phyloP scores from a whole-genome alignment of 2,329 filamentous ascomycete species.

The Aspergillus puulaauensis region DNA sequence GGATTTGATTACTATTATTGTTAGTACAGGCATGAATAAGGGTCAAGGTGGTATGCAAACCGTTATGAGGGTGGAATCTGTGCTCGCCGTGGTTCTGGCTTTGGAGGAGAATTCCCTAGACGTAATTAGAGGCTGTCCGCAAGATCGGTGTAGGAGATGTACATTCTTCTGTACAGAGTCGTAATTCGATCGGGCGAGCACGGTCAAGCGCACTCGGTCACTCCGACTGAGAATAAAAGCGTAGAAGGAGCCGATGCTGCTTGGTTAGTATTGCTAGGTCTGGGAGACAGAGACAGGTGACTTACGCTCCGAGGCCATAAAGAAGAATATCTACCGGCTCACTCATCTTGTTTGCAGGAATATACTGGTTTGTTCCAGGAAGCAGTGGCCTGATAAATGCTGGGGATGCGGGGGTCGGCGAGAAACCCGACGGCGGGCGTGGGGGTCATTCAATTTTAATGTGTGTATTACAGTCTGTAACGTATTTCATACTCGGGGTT shows the following conservation, averaged over 20 bases:
- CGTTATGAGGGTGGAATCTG: constrained; percentile 29
- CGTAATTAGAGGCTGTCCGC: neutral
- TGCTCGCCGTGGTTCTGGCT: constrained; percentile 44
- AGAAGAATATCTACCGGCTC: constrained; percentile 45
- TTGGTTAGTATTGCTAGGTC: too few species aligned
- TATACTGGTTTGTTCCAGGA: neutral
- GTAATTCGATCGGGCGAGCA: constrained; percentile 48
- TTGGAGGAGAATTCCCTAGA: constrained; percentile 42
- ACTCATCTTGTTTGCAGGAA: neutral
- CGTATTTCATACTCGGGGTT: too few species aligned
- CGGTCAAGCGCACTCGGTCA: constrained; percentile 41
- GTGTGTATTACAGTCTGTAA: too few species aligned
- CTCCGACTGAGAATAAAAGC: constrained; percentile 52
- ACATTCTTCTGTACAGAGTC: constrained; percentile 43
- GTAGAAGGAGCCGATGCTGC: constrained; percentile 59
- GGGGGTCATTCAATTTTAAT: neutral
- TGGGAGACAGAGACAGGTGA: too few species aligned
- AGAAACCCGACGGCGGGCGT: neutral
- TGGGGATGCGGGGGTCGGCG: too few species aligned
- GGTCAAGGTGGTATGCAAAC: too few species aligned
- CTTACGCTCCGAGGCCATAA: constrained; percentile 56
- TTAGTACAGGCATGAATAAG: constrained; percentile 23
- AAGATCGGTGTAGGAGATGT: neutral
- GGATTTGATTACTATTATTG: constrained; percentile 36
- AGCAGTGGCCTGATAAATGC: neutral